Evolutionary conservation across 1,139 yeast species (phyloP).

Genomic region (Magnusiomyces paraingens): DNA sequence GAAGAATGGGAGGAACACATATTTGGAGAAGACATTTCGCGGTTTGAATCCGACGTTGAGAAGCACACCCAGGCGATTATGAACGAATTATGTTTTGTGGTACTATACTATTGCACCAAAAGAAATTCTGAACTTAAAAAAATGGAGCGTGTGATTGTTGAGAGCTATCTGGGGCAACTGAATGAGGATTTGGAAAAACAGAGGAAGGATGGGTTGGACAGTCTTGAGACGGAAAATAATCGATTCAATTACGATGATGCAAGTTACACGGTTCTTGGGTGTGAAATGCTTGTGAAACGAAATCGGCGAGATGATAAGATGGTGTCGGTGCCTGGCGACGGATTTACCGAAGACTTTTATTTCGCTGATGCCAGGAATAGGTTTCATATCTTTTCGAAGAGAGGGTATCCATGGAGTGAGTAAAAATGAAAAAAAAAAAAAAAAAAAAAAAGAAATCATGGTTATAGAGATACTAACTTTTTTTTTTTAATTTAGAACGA

Average conservation of each 20-base stretch:
- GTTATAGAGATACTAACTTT: not conserved
- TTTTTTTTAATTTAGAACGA: not conserved
- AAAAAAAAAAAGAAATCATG: too few relatives aligned
- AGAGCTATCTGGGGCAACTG: conserved; percentile 1
- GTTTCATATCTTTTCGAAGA: not conserved
- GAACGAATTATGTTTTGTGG: not conserved
- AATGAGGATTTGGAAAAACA: not conserved
- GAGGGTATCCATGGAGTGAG: conserved; percentile 8
- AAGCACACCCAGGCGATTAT: not conserved
- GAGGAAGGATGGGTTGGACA: not conserved
- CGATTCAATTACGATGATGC: too few relatives aligned
- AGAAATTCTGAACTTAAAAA: not conserved
- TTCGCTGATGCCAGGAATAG: not conserved
- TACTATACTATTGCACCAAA: not conserved
- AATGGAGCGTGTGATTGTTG: conserved; percentile 2
- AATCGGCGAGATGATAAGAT: not conserved
- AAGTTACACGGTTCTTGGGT: not conserved
- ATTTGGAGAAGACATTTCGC: not conserved
- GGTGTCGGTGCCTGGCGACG: not conserved
- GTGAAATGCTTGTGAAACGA: not conserved
- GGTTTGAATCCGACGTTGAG: not conserved
- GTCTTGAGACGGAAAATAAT: not conserved
- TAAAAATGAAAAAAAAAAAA: not conserved
- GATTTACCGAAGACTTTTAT: not conserved
- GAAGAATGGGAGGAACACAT: too few relatives aligned